A percentile compares a stretch with the other conserved stretches of the same genome.
Evolutionary conservation across 177 flowering plant genomes (phyloP).

Genomic region (Vitis hybrid): DNA sequence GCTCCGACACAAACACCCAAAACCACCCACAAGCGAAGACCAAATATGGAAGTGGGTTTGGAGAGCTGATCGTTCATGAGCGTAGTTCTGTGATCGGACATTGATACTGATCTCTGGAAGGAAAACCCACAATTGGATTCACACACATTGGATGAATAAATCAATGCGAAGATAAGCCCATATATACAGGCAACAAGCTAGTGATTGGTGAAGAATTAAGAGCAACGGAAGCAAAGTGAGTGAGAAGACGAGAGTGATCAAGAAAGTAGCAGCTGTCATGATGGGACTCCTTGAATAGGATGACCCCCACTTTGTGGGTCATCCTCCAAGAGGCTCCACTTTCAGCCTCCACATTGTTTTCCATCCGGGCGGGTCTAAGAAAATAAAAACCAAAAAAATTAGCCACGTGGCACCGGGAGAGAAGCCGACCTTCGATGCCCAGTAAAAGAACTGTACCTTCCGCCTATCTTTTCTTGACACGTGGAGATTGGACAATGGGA

Average conservation of each 20-base stretch:
- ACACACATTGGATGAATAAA: background rate
- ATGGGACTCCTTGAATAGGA: constrained; percentile 4
- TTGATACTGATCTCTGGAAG: background rate
- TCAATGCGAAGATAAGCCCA: background rate
- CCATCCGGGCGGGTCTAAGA: too few species aligned
- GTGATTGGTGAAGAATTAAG: background rate
- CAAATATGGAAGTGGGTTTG: constrained; percentile 58
- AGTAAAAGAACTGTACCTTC: too few species aligned
- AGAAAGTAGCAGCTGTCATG: constrained; percentile 23
- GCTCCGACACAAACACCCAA: constrained; percentile 64
- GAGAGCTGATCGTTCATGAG: constrained; percentile 54
- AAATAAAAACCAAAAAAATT: too few species aligned
- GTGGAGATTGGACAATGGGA: too few species aligned
- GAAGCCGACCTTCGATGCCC: too few species aligned
- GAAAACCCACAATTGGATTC: too few species aligned
- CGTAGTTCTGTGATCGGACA: constrained; percentile 24
- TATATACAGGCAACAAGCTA: background rate
- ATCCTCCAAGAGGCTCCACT: too few species aligned
- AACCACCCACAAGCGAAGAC: constrained; percentile 59
- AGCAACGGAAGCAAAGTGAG: background rate
- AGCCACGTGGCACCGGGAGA: too few species aligned
- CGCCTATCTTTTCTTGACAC: too few species aligned
- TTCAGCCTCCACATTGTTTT: too few species aligned
- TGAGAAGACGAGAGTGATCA: background rate
- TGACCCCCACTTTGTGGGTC: too few species aligned